A percentile compares a stretch with the other conserved stretches of the same genome.
Conservation (phyloP, 805 yeast genomes). For the Candida nitratophila region DNA sequence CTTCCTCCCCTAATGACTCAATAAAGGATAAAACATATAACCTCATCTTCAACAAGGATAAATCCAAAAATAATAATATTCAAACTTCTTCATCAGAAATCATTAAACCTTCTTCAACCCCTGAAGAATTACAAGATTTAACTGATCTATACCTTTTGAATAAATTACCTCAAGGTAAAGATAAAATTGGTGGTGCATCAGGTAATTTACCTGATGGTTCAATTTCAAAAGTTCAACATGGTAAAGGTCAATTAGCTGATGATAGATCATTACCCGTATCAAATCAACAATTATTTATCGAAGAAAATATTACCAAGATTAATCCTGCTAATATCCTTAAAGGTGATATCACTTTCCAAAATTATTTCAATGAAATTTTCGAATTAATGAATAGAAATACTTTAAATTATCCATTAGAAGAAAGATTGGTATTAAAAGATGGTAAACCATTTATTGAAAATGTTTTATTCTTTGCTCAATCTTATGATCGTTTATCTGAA, state of each 20-base stretch:
- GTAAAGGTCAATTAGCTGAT: conserved; percentile 16
- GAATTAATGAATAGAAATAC: conserved; percentile 22
- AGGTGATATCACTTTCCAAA: conserved; percentile 27
- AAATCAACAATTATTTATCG: conserved; percentile 18
- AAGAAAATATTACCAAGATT: conserved; percentile 19
- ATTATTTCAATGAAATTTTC: conserved; percentile 24
- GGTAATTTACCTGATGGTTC: conserved; percentile 15
- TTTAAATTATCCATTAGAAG: conserved; percentile 23
- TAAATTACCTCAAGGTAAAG: conserved; percentile 7
- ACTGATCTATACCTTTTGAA: conserved; percentile 16
- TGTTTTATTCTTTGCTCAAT: conserved; percentile 20
- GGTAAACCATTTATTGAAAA: conserved; percentile 28
- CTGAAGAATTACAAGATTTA: conserved; percentile 16
- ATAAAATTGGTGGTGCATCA: conserved; percentile 14
- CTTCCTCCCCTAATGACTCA: neutral
- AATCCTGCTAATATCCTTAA: conserved; percentile 21
- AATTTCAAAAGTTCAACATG: neutral
- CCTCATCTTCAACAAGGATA: neutral
- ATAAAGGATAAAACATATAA: neutral
- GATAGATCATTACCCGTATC: conserved; percentile 24
- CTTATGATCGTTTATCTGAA: conserved; percentile 21
- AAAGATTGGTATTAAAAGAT: conserved; percentile 22
- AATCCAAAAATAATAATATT: neutral
- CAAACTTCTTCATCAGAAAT: neutral
- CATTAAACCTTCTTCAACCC: conserved; percentile 4